Conservation (phyloP, 345 rosid species). For the Eucalyptus sp. region DNA sequence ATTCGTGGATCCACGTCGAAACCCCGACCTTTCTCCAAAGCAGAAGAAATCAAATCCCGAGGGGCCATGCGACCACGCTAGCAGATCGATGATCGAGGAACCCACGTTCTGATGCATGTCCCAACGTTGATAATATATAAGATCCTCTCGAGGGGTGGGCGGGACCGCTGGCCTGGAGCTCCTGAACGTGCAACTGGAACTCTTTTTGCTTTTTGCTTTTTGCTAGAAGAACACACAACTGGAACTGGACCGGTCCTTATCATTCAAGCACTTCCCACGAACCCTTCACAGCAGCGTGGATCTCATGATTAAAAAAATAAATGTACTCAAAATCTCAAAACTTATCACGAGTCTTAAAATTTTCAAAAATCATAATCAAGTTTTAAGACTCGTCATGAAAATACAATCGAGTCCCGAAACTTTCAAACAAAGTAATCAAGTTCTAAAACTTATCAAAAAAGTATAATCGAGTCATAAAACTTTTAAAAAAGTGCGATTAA, state of each 20-base stretch:
- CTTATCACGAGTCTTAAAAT: too few relatives aligned
- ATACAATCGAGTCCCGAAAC: fast-evolving
- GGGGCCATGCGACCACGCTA: neutral
- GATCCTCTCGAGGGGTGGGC: neutral
- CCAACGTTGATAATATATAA: neutral
- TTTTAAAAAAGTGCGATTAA: too few relatives aligned
- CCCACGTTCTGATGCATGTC: neutral
- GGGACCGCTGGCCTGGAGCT: neutral
- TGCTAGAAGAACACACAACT: neutral
- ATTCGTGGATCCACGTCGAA: neutral
- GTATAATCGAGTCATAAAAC: fast-evolving
- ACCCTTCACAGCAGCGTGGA: fast-evolving
- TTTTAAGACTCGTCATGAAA: neutral
- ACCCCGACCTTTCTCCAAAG: neutral
- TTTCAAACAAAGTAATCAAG: too few relatives aligned
- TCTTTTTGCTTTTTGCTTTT: too few relatives aligned
- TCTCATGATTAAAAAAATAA: neutral
- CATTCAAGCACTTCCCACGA: neutral
- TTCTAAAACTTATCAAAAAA: too few relatives aligned
- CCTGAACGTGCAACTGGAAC: neutral
- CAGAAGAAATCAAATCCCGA: neutral
- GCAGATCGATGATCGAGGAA: neutral
- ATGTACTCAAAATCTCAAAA: too few relatives aligned
- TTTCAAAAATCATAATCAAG: too few relatives aligned
- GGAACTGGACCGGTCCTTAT: neutral